Percentiles rank a stretch among this genome's conserved stretches.
phyloP scores from a whole-genome alignment of 2,329 filamentous ascomycete genomes.

The Sporothrix humicola region DNA sequence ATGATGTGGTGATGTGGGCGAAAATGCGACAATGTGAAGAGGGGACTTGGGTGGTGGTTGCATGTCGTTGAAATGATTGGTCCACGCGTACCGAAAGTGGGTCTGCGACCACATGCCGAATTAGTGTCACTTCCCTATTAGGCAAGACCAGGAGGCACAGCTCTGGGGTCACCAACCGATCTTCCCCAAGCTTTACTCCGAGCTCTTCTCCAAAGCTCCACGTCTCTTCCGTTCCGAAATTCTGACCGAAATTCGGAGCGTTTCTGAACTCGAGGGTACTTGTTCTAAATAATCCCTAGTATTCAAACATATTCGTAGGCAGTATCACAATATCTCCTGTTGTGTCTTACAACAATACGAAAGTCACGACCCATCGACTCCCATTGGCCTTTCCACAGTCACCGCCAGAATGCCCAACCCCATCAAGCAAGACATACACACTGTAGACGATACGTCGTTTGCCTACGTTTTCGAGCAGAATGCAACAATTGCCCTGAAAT shows the following conservation, averaged over 20 bases:
- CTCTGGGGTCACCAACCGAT: no score
- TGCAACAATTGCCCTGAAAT: slow-evolving; percentile 45
- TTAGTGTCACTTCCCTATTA: no score
- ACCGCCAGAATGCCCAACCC: slow-evolving; percentile 42
- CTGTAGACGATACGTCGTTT: slow-evolving; percentile 43
- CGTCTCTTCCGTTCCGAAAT: no score
- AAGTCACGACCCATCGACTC: neutral
- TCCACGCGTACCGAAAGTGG: neutral
- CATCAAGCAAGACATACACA: slow-evolving; percentile 42
- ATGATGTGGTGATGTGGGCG: no score
- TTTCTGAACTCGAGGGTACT: neutral
- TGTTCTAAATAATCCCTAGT: no score
- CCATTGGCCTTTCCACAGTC: neutral
- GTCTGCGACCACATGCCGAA: slow-evolving; percentile 8
- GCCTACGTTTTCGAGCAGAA: slow-evolving; percentile 52
- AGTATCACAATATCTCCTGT: no score
- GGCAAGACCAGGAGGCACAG: no score
- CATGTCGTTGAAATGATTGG: neutral
- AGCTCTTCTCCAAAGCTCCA: neutral
- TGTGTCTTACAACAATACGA: neutral
- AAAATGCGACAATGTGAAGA: no score
- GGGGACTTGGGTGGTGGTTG: neutral
- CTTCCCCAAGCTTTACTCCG: neutral
- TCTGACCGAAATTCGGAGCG: no score
- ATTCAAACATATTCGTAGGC: no score